Percentiles rank a stretch among this genome's conserved stretches.
Evolutionary conservation across 1,139 yeast species (phyloP).

Genomic region (Eremothecium sinecaudum): DNA sequence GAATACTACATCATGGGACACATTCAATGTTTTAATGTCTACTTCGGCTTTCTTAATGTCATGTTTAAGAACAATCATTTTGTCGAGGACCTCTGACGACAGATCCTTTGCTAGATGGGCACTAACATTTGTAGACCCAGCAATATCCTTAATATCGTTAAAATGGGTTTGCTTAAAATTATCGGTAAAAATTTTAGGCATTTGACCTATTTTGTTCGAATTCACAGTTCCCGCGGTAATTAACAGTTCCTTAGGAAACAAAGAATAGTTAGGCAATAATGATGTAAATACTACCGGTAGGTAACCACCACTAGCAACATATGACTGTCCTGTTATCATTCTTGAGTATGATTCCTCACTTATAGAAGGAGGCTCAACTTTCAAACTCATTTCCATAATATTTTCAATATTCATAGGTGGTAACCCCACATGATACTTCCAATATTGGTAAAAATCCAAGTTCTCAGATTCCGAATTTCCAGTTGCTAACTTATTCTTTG

Average conservation of each 20-base stretch:
- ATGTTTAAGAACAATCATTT: constrained; percentile 42
- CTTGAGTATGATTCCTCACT: constrained; percentile 20
- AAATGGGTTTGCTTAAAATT: constrained; percentile 8
- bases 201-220: constrained; percentile 1
- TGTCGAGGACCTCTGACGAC: constrained; percentile 33
- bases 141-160: constrained; percentile 23
- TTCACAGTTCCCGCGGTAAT: constrained; percentile 35
- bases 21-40: constrained; percentile 44
- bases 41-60: constrained; percentile 54
- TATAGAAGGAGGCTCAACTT: constrained; percentile 23
- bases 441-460: constrained; percentile 19
- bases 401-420: constrained; percentile 20
- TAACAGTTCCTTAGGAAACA: constrained; percentile 44
- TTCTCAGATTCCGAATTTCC: neutral
- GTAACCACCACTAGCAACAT: constrained; percentile 47
- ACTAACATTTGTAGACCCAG: constrained; percentile 34
- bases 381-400: constrained; percentile 26
- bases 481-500: neutral
- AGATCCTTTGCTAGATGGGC: constrained; percentile 25
- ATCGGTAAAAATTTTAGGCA: constrained; percentile 15
- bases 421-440: constrained; percentile 25
- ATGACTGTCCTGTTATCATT: constrained; percentile 20
- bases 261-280: constrained; percentile 41
- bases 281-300: constrained; percentile 55
- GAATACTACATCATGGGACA: constrained; percentile 45